Evolutionary conservation across 495 filamentous ascomycete genomes (phyloP).

Genomic region (Neurospora sublineolata): DNA sequence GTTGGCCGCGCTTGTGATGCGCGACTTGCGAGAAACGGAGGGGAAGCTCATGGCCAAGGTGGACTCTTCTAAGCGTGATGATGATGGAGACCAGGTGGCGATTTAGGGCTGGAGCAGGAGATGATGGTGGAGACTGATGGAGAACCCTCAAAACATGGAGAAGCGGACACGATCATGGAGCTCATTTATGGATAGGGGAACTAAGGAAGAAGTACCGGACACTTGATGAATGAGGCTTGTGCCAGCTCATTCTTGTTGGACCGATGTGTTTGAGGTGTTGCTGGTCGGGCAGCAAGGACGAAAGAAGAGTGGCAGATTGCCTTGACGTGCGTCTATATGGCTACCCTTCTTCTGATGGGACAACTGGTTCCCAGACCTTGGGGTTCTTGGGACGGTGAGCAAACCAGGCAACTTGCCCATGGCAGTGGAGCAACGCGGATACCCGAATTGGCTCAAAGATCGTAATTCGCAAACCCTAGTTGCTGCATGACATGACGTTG

Average conservation of each 20-base stretch:
- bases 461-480: constrained; percentile 2
- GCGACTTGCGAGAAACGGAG: constrained; percentile 28
- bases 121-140: constrained; percentile 3
- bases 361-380: constrained; percentile 1
- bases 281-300: constrained; percentile 26
- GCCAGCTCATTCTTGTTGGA: constrained; percentile 19
- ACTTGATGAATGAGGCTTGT: constrained; percentile 4
- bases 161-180: constrained; percentile 4
- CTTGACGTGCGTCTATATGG: constrained; percentile 13
- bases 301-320: constrained; percentile 3
- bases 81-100: not conserved
- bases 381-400: constrained; percentile 5
- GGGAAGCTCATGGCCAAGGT: constrained; percentile 8
- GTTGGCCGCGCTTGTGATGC: constrained; percentile 27
- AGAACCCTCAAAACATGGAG: not conserved
- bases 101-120: constrained; percentile 4
- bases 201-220: constrained; percentile 6
- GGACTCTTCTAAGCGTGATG: constrained; percentile 1
- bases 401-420: constrained; percentile 6
- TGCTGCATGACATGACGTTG: constrained; percentile 20
- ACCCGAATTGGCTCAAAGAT: constrained; percentile 7
- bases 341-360: not conserved
- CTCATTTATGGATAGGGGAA: constrained; percentile 7
- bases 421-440: constrained; percentile 10
- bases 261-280: constrained; percentile 12